phyloP scores from a whole-genome alignment of 257 asterid species.

The Nicotiana tomentosiformis region DNA sequence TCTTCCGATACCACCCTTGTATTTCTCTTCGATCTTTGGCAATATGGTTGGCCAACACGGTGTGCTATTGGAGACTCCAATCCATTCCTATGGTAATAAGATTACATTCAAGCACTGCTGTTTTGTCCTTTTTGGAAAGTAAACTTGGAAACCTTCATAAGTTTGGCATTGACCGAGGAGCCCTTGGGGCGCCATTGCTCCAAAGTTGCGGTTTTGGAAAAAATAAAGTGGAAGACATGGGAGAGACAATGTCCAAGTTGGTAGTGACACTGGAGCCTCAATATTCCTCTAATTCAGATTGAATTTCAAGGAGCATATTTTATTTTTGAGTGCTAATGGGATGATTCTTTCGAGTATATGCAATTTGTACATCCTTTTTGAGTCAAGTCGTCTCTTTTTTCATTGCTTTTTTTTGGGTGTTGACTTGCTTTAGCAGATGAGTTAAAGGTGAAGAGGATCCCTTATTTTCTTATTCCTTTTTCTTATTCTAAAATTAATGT shows the following conservation, averaged over 20 bases:
- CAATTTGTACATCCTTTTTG: too few relatives aligned
- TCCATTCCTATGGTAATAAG: constrained; percentile 92
- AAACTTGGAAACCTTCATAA: constrained; percentile 55
- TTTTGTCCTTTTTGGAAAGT: constrained; percentile 63
- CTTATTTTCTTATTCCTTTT: too few relatives aligned
- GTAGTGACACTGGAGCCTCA: constrained; percentile 40
- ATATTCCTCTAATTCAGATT: too few relatives aligned
- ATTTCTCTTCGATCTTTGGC: constrained; percentile 75
- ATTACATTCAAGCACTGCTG: constrained; percentile 68
- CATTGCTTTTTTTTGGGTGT: too few relatives aligned
- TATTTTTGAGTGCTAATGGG: too few relatives aligned
- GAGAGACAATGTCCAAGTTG: constrained; percentile 68
- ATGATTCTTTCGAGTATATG: too few relatives aligned
- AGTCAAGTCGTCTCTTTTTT: too few relatives aligned
- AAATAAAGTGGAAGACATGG: constrained; percentile 64
- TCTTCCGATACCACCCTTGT: constrained; percentile 74
- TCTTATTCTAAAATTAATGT: too few relatives aligned
- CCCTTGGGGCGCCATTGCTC: constrained; percentile 51
- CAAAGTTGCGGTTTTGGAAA: constrained; percentile 69
- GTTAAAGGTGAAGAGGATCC: too few relatives aligned
- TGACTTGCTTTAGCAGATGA: too few relatives aligned
- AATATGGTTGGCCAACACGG: constrained; percentile 58
- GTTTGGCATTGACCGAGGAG: constrained; percentile 66
- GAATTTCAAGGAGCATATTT: too few relatives aligned
- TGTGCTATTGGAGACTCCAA: constrained; percentile 49